These are phyloP conservation scores for Mayamaea pseudoterrestris DNA, from an alignment of 108 stramenopile genomes.

Conservation along the genomic window DNA sequence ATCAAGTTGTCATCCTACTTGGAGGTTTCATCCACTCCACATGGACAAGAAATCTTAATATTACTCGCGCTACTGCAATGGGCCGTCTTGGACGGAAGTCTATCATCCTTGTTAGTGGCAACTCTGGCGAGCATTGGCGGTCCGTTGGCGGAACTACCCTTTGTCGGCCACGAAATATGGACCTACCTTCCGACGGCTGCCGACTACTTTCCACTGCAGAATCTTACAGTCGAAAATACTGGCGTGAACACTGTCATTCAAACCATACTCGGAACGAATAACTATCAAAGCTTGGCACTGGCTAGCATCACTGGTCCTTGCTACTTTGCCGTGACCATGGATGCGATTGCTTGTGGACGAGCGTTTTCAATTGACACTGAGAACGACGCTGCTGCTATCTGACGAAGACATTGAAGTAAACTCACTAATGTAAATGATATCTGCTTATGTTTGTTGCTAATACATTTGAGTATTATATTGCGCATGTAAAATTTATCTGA, in stretches of 20 bases:
- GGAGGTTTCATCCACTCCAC: slow-evolving; percentile 19
- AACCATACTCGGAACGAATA: slow-evolving; percentile 13
- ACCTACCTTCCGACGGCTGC: slow-evolving; percentile 42
- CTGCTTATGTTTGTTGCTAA: too few relatives aligned
- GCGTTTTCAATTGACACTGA: too few relatives aligned
- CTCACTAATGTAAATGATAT: too few relatives aligned
- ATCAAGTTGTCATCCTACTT: slow-evolving; percentile 69
- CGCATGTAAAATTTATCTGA: too few relatives aligned
- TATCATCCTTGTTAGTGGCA: slow-evolving; percentile 44
- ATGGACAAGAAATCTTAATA: slow-evolving; percentile 18
- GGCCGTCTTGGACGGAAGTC: slow-evolving; percentile 46
- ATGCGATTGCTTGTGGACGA: slow-evolving; percentile 68
- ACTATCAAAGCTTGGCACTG: slow-evolving; percentile 40
- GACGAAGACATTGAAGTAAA: too few relatives aligned
- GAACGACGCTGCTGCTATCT: too few relatives aligned
- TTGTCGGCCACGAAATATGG: slow-evolving; percentile 67
- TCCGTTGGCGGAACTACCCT: slow-evolving; percentile 68
- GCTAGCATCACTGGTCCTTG: slow-evolving; percentile 77
- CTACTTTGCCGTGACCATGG: slow-evolving; percentile 79
- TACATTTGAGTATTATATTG: too few relatives aligned
- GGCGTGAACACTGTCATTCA: background rate
- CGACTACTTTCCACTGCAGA: slow-evolving; percentile 54
- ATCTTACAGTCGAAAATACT: background rate
- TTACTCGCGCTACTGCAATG: slow-evolving; percentile 49
- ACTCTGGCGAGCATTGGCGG: slow-evolving; percentile 51